Conservation (phyloP, 2,329 filamentous ascomycete genomes). For the Fusarium sp. region DNA sequence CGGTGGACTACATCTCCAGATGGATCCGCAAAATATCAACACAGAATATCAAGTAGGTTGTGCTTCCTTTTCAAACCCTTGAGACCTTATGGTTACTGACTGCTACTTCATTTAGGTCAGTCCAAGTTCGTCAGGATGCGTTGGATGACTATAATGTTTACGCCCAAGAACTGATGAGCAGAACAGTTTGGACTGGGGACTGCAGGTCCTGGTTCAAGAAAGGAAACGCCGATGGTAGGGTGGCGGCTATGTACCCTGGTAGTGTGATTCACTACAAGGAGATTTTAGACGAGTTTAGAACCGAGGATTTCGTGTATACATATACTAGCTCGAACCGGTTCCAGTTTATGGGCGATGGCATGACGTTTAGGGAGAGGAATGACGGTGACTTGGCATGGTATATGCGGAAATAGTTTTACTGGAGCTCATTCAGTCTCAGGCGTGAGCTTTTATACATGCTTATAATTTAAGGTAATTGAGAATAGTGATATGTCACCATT, state of each 20-base stretch:
- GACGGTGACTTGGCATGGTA: not conserved
- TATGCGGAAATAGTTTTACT: not conserved
- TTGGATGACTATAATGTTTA: constrained; percentile 1
- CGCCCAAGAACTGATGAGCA: not conserved
- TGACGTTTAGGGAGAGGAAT: not conserved
- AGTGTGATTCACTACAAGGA: constrained; percentile 8
- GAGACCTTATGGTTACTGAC: rapidly evolving
- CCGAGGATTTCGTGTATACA: not conserved
- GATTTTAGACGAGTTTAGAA: not conserved
- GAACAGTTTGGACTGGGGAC: constrained; percentile 3
- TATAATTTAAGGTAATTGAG: rapidly evolving
- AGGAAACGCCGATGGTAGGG: not conserved
- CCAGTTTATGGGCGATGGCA: constrained; percentile 7
- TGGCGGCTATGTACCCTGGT: constrained; percentile 2
- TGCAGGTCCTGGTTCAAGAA: constrained; percentile 15
- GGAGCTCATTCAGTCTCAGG: rapidly evolving
- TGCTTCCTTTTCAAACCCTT: rapidly evolving
- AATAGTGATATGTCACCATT: not conserved
- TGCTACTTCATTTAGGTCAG: not conserved
- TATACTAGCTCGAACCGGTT: constrained; percentile 3
- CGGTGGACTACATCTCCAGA: constrained; percentile 3
- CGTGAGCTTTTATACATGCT: not conserved
- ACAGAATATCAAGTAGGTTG: not conserved
- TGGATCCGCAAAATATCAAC: not conserved
- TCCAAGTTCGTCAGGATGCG: not conserved